A percentile compares a stretch with the other conserved stretches of the same genome.
These are phyloP conservation scores for Pseudogymnoascus sp. DNA, from an alignment of 2,329 filamentous ascomycete species.

Conservation along the genomic window DNA sequence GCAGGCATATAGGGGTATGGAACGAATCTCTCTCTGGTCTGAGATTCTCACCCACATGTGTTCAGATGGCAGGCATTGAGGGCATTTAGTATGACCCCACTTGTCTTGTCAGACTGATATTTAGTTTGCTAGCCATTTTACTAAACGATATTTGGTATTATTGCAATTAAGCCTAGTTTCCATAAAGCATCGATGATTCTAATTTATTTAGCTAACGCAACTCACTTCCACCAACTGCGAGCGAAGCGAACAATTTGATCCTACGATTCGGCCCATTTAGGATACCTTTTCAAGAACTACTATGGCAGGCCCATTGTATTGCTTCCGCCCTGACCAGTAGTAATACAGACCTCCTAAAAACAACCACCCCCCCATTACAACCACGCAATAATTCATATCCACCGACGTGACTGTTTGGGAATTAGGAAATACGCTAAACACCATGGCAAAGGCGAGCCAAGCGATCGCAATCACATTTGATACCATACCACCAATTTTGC, in stretches of 20 bases:
- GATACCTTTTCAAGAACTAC: neutral
- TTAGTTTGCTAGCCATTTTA: too few species aligned
- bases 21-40: neutral
- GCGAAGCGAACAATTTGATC: too few species aligned
- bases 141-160: too few species aligned
- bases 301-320: neutral
- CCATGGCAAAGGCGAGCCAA: neutral
- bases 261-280: neutral
- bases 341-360: neutral
- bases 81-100: too few species aligned
- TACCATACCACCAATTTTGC: neutral
- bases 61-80: neutral
- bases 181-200: too few species aligned
- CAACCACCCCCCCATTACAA: neutral
- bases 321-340: neutral
- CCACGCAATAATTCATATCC: neutral
- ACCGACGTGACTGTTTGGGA: neutral
- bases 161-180: too few species aligned
- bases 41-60: neutral
- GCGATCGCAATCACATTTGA: neutral
- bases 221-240: too few species aligned
- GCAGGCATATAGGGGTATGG: neutral
- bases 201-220: too few species aligned
- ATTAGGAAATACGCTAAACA: neutral
- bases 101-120: too few species aligned